These are phyloP conservation scores for Hypoxylon subgilvum DNA, from an alignment of 495 filamentous ascomycete genomes.

Conservation along the genomic window DNA sequence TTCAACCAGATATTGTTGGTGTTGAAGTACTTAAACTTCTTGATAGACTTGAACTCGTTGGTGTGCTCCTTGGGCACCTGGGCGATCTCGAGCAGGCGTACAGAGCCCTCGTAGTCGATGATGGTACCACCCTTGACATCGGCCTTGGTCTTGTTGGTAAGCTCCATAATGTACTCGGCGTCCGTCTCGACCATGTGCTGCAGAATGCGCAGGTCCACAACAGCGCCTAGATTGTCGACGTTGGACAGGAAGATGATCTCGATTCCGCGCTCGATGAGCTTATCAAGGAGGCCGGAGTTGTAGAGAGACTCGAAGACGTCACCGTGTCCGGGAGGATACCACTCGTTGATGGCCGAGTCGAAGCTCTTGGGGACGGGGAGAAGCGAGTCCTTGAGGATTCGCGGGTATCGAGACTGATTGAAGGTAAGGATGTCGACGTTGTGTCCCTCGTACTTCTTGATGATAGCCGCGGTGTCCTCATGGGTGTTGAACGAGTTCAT, in stretches of 20 bases:
- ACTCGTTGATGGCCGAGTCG: conserved; percentile 89
- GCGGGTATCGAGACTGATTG: conserved; percentile 98
- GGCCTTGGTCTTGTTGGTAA: conserved; percentile 99
- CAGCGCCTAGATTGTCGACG: conserved; percentile 97
- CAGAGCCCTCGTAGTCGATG: conserved; percentile 97
- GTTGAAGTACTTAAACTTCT: conserved; percentile 99
- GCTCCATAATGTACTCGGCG: conserved; percentile 98
- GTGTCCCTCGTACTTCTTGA: conserved; percentile 99
- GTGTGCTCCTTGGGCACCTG: conserved; percentile 99
- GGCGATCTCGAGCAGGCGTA: conserved; percentile 95
- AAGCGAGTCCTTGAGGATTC: conserved; percentile 96
- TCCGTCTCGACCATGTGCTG: conserved; percentile 98
- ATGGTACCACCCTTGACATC: conserved; percentile 99
- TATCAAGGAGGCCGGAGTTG: conserved; percentile 97
- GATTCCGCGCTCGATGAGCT: conserved; percentile 90
- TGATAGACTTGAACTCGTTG: conserved; percentile 99
- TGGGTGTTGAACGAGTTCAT: conserved; percentile 99
- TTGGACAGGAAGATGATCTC: conserved; percentile 99
- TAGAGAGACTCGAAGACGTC: conserved; percentile 99
- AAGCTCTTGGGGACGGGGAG: conserved; percentile 91
- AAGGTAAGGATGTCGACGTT: conserved; percentile 99
- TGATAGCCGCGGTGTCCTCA: conserved; percentile 96
- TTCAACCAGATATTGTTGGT: conserved; percentile 99
- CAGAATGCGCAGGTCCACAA: conserved; percentile 95
- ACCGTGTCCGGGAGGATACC: conserved; percentile 99